Percentiles rank a stretch among this genome's conserved stretches.
These are phyloP conservation scores for Solanum hybrid DNA, from an alignment of 305 asterid species.

Conservation along the genomic window DNA sequence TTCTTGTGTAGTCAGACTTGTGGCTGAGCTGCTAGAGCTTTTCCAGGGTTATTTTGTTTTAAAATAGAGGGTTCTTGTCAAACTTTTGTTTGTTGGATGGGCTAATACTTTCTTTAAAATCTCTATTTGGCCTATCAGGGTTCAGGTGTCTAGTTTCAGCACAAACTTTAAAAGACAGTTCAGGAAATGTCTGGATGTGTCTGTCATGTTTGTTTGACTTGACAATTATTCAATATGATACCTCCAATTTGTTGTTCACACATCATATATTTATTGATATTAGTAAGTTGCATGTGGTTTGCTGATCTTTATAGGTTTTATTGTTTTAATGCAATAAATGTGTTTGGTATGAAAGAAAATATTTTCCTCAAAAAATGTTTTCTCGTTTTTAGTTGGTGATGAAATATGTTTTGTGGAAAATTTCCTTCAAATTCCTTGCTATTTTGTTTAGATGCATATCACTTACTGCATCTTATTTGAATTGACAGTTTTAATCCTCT, in stretches of 20 bases:
- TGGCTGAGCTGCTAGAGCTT: neutral
- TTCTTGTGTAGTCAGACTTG: neutral
- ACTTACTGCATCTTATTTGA: constrained; percentile 5
- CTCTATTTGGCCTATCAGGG: neutral
- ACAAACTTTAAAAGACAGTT: neutral
- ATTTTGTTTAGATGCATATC: neutral
- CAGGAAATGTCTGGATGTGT: neutral
- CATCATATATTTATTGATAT: neutral
- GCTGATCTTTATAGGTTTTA: neutral
- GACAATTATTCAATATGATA: neutral
- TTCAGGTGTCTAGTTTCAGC: neutral
- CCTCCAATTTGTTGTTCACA: neutral
- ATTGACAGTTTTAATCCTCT: constrained; percentile 82
- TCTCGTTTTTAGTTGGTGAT: neutral
- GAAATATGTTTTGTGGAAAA: neutral
- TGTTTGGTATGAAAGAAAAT: neutral
- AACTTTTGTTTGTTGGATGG: neutral
- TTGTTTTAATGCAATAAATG: neutral
- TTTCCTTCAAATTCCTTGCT: neutral
- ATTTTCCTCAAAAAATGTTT: neutral
- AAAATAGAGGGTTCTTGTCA: neutral
- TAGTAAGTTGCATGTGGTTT: neutral
- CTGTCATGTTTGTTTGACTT: neutral
- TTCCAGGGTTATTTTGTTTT: neutral
- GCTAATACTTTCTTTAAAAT: neutral